Base-by-base conservation (phyloP, 192 early-diverging fungal species). In the Phycomyces nitens region DNA sequence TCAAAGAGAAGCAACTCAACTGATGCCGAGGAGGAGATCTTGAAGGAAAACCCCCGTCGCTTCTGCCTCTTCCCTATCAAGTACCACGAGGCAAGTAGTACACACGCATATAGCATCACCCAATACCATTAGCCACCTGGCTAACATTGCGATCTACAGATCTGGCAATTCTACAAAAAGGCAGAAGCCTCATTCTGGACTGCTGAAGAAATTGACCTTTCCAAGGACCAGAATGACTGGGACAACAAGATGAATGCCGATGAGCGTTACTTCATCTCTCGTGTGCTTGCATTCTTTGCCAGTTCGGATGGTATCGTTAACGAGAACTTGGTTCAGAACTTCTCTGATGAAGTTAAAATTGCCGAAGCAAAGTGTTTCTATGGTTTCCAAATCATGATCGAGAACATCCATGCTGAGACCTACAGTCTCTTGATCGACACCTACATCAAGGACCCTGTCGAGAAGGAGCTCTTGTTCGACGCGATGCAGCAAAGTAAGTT, bases 81-180 rank as follows among this genome's bases (percentile, higher is more conserved):
- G 80, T 93, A 91, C 78, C 86, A 89, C 73, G 93, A 95, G 66
- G 86, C 85, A 68, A 34, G 70, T 65, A 20, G 6, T 26, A 29
- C 18, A 22, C 24, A 40, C 22, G 20, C 20, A 16, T 40, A 11
- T 11, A 20, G 12, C 1, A 12, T n/a, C 34, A 29, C 49, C 5
- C n/a, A 34, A 14, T 51, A 47, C 52, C 21, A 61, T 49, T 41
- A 8, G 14, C 22, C 58, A 34, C 44, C 18, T 47, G 2, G 18
- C 49, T 61, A 42, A 57, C 56, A 58, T 71, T 58, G 21, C 41
- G 42, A 16, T 26, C 23, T 43, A 24, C 47, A 88, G 85, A 88
- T 95, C 69, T 97, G 95, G 95, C 86, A 94, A 66, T 92, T 95
- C 88, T 95, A 97, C 87, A 95, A 97, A 75, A 97, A 97, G 77